Conservation (phyloP, 805 yeast genomes). For the Sungouiozyma ichnusensis region DNA sequence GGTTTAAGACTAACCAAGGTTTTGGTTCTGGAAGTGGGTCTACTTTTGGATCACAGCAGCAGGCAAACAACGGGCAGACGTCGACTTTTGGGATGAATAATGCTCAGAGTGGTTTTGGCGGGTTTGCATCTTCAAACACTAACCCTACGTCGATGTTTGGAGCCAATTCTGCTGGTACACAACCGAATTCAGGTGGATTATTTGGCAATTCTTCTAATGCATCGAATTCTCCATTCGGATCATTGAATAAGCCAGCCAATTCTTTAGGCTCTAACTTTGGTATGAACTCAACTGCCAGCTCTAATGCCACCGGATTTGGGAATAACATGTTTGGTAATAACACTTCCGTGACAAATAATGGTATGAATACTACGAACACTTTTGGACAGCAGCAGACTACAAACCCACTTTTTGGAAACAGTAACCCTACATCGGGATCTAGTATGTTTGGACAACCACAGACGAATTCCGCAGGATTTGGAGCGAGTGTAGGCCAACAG, state of each 20-base stretch:
- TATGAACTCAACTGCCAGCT: constrained; percentile 8
- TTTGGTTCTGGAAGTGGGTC: constrained; percentile 9
- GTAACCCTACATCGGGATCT: constrained; percentile 13
- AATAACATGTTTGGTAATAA: constrained; percentile 5
- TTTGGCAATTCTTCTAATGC: constrained; percentile 17
- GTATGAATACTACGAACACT: neutral
- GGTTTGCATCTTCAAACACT: constrained; percentile 19
- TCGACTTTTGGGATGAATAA: constrained; percentile 18
- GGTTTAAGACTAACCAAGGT: constrained; percentile 20
- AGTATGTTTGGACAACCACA: constrained; percentile 15
- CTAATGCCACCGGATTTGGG: neutral
- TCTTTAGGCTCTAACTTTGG: constrained; percentile 21
- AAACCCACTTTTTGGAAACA: constrained; percentile 3
- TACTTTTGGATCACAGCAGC: constrained; percentile 7
- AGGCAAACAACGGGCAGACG: constrained; percentile 5
- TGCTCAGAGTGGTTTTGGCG: constrained; percentile 27
- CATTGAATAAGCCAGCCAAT: constrained; percentile 27
- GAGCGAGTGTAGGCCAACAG: constrained; percentile 3
- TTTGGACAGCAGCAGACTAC: constrained; percentile 15
- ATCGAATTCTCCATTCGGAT: constrained; percentile 16
- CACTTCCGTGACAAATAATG: neutral
- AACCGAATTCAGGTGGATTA: constrained; percentile 15
- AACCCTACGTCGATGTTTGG: constrained; percentile 14
- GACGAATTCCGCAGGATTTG: constrained; percentile 18
- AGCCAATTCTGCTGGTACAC: constrained; percentile 8